Evolutionary conservation across 176 grass and related monocot species (phyloP), one percentile per base, ranked within the genome.

Genomic region (Pontederia paniculata): DNA sequence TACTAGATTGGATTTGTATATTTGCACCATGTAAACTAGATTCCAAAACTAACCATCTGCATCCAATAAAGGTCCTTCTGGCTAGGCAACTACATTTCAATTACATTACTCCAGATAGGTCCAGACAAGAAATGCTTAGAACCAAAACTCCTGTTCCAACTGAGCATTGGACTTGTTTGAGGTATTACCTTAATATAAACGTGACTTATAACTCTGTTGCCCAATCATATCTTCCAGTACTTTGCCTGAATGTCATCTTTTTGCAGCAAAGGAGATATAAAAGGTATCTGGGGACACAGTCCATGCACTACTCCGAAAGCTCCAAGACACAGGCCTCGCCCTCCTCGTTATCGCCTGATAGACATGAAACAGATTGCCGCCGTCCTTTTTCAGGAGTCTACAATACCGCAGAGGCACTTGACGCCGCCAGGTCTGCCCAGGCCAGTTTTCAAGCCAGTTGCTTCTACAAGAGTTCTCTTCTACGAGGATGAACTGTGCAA

Each of bases 401-500:
- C 80, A 22, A 67, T 80, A n/a, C 74, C 50, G 60, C 71, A 53
- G 57, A 80, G 67, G 37, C 72, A 66, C 55, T 45, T 77, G 37
- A 45, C 85, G 28, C 85, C 90, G 37, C 82, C 85, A 45, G 82
- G 90, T 56, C 58, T 96, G 68, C 82, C 85, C 62, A 85, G 74
- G 67, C 76, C 85, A 18, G 55, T 78, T 57, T 71, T 78, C 20
- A 86, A 96, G 65, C 37, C 76, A 55, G 70, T 76, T 44, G 67
- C 78, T 55, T 80, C 85, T 0, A 72, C 75, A 48, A 72, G 85
- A 80, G 82, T 89, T 70, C 77, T 89, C 52, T 67, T 73, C 12
- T 83, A 80, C 0, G 85, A 96, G 69, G 90, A 95, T 55, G 90
- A 89, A 76, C 76, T 89, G 44, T 96, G 90, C 23, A 73, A 96